phyloP scores from a whole-genome alignment of 2,329 filamentous ascomycete species.

The Phoma sp. region DNA sequence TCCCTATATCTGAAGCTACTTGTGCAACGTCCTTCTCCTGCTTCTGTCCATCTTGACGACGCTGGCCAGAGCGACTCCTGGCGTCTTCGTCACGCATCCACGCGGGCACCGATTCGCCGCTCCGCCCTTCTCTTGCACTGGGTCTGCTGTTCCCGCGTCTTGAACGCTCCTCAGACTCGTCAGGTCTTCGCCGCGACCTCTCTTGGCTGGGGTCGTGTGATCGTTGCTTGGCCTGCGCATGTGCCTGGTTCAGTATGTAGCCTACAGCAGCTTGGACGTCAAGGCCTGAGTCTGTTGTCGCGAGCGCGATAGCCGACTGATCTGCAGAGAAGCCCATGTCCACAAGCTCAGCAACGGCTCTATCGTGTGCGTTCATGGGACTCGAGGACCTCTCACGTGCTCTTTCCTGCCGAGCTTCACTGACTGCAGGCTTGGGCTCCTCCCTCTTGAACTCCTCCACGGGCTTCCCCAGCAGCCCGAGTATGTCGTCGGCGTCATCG shows the following conservation, averaged over 20 bases:
- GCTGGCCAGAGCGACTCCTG: slow-evolving; percentile 55
- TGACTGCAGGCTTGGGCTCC: slow-evolving; percentile 19
- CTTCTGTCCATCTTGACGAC: slow-evolving; percentile 58
- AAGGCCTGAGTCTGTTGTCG: slow-evolving; percentile 76
- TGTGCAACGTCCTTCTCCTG: slow-evolving; percentile 78
- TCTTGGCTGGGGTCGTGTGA: slow-evolving; percentile 48
- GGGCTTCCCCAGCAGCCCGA: slow-evolving; percentile 66
- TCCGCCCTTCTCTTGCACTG: slow-evolving; percentile 39
- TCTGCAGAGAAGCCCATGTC: slow-evolving; percentile 94
- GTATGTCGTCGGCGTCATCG: slow-evolving; percentile 63
- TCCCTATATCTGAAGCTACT: slow-evolving; percentile 81
- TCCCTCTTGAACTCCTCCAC: slow-evolving; percentile 57
- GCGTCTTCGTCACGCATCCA: slow-evolving; percentile 68
- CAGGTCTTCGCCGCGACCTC: slow-evolving; percentile 31
- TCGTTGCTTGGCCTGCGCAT: slow-evolving; percentile 80
- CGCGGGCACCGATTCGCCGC: slow-evolving; percentile 56
- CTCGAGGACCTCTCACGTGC: slow-evolving; percentile 27
- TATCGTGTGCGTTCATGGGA: slow-evolving; percentile 66
- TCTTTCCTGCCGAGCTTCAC: slow-evolving; percentile 9
- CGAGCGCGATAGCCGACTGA: slow-evolving; percentile 79
- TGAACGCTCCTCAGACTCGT: slow-evolving; percentile 34
- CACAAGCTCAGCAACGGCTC: slow-evolving; percentile 83
- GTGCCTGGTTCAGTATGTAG: slow-evolving; percentile 89
- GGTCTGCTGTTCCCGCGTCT: slow-evolving; percentile 31
- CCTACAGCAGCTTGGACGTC: slow-evolving; percentile 88